Percentiles rank a stretch among this genome's conserved stretches.
Evolutionary conservation across 208 protist genomes (phyloP).

Genomic region (Acanthamoeba rhysodes): DNA sequence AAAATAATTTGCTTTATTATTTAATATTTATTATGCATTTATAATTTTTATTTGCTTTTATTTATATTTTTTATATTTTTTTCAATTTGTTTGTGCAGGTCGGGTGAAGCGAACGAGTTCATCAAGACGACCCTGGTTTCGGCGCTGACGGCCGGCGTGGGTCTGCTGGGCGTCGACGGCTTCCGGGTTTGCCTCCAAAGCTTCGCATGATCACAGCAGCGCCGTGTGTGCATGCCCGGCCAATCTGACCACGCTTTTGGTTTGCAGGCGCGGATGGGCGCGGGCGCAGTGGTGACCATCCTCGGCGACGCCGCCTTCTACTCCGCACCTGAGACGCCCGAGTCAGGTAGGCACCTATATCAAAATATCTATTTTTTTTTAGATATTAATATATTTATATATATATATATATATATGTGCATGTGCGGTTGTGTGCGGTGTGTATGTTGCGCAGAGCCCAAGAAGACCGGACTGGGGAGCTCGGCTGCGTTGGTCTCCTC

Average conservation of each 20-base stretch:
- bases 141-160: not conserved
- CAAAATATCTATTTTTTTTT: too few species aligned
- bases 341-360: not conserved
- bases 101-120: conserved; percentile 27
- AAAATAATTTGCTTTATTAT: not conserved
- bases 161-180: not conserved
- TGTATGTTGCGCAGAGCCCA: not conserved
- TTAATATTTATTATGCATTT: not conserved
- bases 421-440: not conserved
- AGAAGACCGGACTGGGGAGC: conserved; percentile 96
- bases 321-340: conserved; percentile 46
- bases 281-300: conserved; percentile 77
- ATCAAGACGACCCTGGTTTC: conserved; percentile 15
- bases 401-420: too few species aligned
- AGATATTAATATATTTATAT: too few species aligned
- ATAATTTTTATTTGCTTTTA: not conserved
- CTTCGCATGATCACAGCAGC: not conserved
- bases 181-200: not conserved
- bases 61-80: not conserved
- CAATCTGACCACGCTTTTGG: not conserved
- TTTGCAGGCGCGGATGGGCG: conserved; percentile 18
- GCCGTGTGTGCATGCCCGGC: too few species aligned
- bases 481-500: conserved; percentile 96
- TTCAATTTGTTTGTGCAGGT: not conserved
- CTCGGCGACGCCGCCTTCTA: conserved; percentile 82